phyloP scores from a whole-genome alignment of 352 stramenopile genomes.

The Globisporangium paddicum region DNA sequence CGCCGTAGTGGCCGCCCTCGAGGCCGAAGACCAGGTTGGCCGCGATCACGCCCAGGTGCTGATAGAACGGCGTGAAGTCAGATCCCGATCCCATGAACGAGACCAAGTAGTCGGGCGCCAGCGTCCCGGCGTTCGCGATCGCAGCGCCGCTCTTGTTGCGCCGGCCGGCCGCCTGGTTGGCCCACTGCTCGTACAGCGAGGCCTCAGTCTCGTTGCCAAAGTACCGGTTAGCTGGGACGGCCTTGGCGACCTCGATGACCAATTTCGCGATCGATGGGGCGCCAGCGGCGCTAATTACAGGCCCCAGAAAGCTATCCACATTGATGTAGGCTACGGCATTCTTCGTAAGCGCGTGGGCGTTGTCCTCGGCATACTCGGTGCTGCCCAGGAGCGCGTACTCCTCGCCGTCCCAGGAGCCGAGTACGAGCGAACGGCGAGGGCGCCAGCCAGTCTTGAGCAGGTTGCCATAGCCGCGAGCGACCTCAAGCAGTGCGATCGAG shows the following conservation, averaged over 20 bases:
- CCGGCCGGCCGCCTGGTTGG: constrained; percentile 21
- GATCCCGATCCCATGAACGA: constrained; percentile 46
- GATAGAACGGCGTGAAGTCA: constrained; percentile 73
- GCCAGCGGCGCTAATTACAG: constrained; percentile 37
- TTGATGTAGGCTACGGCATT: constrained; percentile 83
- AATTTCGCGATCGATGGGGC: constrained; percentile 68
- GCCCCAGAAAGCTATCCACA: constrained; percentile 67
- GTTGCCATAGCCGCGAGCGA: constrained; percentile 63
- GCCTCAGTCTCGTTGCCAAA: constrained; percentile 17
- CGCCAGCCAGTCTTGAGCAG: constrained; percentile 63
- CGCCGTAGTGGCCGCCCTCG: constrained; percentile 36
- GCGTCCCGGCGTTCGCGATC: constrained; percentile 15
- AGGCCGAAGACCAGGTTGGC: constrained; percentile 59
- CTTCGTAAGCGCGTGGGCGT: constrained; percentile 39
- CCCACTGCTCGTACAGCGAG: constrained; percentile 38
- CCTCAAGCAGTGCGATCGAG: constrained; percentile 78
- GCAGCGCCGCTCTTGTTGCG: constrained; percentile 14
- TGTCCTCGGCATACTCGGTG: constrained; percentile 78
- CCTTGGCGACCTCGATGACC: constrained; percentile 43
- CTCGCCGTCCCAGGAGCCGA: constrained; percentile 85
- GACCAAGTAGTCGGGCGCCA: constrained; percentile 36
- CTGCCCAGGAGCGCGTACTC: constrained; percentile 81
- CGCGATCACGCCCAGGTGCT: constrained; percentile 73
- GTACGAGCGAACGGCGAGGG: constrained; percentile 66
- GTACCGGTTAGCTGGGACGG: constrained; percentile 51